Conservation (phyloP, 1,284 basidiomycete species). For the Cutaneotrichosporon mucoides region DNA sequence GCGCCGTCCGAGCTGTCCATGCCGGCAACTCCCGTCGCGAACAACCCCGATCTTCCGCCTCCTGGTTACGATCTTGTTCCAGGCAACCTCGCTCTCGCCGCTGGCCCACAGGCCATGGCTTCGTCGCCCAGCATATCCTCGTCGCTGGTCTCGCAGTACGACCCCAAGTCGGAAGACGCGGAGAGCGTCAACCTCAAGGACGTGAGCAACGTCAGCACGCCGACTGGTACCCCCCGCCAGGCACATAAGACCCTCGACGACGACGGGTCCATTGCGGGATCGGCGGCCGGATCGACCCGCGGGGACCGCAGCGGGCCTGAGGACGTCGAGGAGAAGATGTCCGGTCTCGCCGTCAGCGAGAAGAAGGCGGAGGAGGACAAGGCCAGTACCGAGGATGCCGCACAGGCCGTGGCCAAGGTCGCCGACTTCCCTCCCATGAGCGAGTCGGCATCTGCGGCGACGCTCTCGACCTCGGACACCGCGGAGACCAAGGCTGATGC, state of each 20-base stretch:
- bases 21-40: slow-evolving; percentile 37
- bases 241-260: slow-evolving; percentile 30
- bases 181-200: slow-evolving; percentile 37
- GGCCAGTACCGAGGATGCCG: not conserved
- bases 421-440: not conserved
- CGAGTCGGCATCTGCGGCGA: too few relatives aligned
- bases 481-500: too few relatives aligned
- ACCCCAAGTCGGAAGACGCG: slow-evolving; percentile 25
- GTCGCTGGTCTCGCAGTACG: slow-evolving; percentile 35
- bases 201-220: slow-evolving; percentile 43
- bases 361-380: slow-evolving; percentile 1
- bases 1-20: slow-evolving; percentile 27
- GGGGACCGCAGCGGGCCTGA: slow-evolving; percentile 10
- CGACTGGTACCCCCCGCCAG: slow-evolving; percentile 40
- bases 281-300: slow-evolving; percentile 26
- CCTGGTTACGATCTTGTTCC: slow-evolving; percentile 34
- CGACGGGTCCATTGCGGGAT: slow-evolving; percentile 18
- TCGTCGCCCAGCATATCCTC: slow-evolving; percentile 26
- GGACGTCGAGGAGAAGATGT: slow-evolving; percentile 6
- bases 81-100: slow-evolving; percentile 35
- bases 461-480: too few relatives aligned
- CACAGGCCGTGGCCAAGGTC: not conserved
- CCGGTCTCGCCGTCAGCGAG: not conserved
- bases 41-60: slow-evolving; percentile 25
- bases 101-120: slow-evolving; percentile 7